These are phyloP conservation scores for Pseudoscleropodium purum DNA, from an alignment of 225 moss, liverwort and hornwort species.

Conservation along the genomic window DNA sequence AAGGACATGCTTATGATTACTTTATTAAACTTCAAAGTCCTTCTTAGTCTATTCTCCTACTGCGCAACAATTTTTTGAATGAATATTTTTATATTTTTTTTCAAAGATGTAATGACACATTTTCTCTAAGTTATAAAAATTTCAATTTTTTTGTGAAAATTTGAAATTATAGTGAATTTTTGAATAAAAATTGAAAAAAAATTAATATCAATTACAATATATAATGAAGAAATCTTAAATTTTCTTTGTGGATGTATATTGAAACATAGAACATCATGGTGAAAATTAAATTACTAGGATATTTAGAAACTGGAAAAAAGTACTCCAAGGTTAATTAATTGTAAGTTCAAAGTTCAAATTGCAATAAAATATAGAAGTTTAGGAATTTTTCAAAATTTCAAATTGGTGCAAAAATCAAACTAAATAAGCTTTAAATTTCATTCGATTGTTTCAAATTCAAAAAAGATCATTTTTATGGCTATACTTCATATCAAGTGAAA, in stretches of 20 bases:
- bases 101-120: not conserved
- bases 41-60: not conserved
- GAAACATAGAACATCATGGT: not conserved
- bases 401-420: not conserved
- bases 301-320: not conserved
- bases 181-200: not conserved
- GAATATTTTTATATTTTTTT: not conserved
- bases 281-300: not conserved
- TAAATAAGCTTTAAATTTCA: not conserved
- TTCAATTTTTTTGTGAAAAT: not conserved
- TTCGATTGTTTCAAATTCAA: not conserved
- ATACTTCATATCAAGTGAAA: not conserved
- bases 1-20: rapidly evolving
- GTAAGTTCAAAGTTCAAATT: not conserved
- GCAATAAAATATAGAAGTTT: not conserved
- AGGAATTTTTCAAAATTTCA: not conserved
- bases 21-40: not conserved
- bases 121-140: not conserved
- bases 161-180: not conserved
- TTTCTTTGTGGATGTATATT: no score
- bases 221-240: no score
- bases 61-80: not conserved
- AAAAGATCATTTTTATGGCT: not conserved
- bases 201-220: no score
- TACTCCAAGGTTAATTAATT: not conserved